Evolutionary conservation across 163 green algal genomes (phyloP).

Genomic region (Chlorella variabilis): DNA sequence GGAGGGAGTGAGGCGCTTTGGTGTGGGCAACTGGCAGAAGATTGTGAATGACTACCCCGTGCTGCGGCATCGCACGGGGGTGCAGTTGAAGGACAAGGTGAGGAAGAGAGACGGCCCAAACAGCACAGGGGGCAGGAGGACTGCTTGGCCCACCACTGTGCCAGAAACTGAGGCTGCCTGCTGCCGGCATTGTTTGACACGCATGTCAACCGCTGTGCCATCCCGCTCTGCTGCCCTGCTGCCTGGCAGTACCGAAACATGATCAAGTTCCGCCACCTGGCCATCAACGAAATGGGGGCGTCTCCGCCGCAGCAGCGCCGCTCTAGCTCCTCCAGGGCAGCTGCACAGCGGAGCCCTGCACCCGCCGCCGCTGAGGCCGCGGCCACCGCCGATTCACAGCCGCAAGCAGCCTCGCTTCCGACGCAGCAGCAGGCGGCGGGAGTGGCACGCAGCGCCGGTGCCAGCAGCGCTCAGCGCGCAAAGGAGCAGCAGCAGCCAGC

Average conservation of each 20-base stretch:
- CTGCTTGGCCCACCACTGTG: not conserved
- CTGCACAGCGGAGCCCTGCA: not conserved
- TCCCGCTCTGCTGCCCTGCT: too few species aligned
- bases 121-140: not conserved
- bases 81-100: constrained; percentile 82
- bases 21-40: constrained; percentile 71
- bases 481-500: not conserved
- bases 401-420: not conserved
- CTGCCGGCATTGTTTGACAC: too few species aligned
- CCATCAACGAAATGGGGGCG: not conserved
- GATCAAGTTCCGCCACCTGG: constrained; percentile 72
- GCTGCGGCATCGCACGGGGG: constrained; percentile 55
- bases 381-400: not conserved
- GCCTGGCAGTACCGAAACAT: constrained; percentile 75
- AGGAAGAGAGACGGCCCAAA: too few species aligned
- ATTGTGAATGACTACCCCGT: constrained; percentile 64
- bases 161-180: not conserved
- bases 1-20: constrained; percentile 66
- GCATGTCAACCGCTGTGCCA: too few species aligned
- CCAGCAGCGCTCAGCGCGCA: not conserved
- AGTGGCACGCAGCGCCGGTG: not conserved
- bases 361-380: not conserved
- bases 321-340: not conserved
- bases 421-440: not conserved
- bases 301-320: constrained; percentile 2